A percentile compares a stretch with the other conserved stretches of the same genome.
These are phyloP conservation scores for Acanthamoeba royreba DNA, from an alignment of 208 protist species.

Conservation along the genomic window DNA sequence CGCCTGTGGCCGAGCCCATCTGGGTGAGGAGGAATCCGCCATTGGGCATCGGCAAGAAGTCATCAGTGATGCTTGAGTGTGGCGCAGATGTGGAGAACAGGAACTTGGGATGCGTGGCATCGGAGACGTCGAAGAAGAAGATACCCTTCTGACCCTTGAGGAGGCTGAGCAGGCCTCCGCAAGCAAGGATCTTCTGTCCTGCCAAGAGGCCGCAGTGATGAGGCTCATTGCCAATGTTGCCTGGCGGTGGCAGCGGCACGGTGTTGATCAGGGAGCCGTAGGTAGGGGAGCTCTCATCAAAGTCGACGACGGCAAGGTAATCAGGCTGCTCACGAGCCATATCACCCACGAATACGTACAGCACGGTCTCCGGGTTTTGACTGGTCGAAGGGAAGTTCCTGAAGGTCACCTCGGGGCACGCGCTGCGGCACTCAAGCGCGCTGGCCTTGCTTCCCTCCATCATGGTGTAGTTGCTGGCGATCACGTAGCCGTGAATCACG, in stretches of 20 bases:
- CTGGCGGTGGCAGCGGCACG: not conserved
- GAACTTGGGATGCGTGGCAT: not conserved
- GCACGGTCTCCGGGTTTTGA: not conserved
- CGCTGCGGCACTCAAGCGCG: not conserved
- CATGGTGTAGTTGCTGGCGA: not conserved
- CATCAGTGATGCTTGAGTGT: not conserved
- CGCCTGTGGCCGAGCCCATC: not conserved
- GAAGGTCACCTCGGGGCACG: not conserved
- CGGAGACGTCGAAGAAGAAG: not conserved
- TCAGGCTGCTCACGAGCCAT: not conserved
- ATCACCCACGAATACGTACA: not conserved
- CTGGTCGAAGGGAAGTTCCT: too few species aligned
- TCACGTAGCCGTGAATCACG: not conserved
- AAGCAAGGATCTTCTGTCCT: not conserved
- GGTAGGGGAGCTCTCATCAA: not conserved
- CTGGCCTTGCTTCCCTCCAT: not conserved
- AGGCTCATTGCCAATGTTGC: not conserved
- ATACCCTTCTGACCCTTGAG: not conserved
- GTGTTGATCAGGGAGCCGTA: not conserved
- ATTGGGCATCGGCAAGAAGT: not conserved
- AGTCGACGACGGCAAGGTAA: not conserved
- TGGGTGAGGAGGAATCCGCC: not conserved
- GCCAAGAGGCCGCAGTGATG: not conserved
- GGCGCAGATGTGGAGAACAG: not conserved
- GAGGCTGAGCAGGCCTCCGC: not conserved